Base-by-base conservation (phyloP, 805 yeast species). In the Candida tallmaniae region DNA sequence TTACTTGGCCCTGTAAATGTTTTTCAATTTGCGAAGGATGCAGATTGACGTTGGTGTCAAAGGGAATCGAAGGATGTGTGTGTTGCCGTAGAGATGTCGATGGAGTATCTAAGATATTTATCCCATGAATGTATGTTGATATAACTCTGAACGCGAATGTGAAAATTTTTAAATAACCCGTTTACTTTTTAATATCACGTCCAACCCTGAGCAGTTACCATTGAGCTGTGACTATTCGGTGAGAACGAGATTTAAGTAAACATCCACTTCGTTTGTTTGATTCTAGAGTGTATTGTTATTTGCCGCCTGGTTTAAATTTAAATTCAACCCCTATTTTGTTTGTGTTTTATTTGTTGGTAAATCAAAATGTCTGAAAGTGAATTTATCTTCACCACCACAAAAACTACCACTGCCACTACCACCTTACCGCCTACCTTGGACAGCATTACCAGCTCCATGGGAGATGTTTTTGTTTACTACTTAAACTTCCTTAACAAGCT, bases 1-100 rank as follows among this genome's bases (percentile, higher is more conserved):
- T 89, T 6, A 64, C 90, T 3, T 89, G 97, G 97, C 97, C 97
- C 0, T 89, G 97, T 53, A 75, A 78, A 47, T 89, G 97, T 56
- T 75, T 89, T 36, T 88, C 95, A 0, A 66, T 89, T 4, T 89
- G 97, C 56, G 96, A 88, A 44, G 71, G 74, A 17, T 89, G 97
- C 51, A 70, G 97, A 12, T 63, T 79, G 8, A 74, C 83, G 12
- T 65, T 89, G 34, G 86, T 85, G 6, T 61, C 80, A 22, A 72
- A 88, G 40, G 83, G 83, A 9, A 80, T 81, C 50, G 75, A 73
- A 38, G 81, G 80, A 1, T 89, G 97, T 57, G 90, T 88, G 0
- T 83, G 95, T 50, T 89, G 97, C 50, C 72, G 95, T 22, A 62
- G 78, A 20, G 70, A 71, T 18, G 95, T 89, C 3, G 78, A 78